Evolutionary conservation across 2,329 filamentous ascomycete species (phyloP).

Genomic region (Allantophomopsis cytisporea): DNA sequence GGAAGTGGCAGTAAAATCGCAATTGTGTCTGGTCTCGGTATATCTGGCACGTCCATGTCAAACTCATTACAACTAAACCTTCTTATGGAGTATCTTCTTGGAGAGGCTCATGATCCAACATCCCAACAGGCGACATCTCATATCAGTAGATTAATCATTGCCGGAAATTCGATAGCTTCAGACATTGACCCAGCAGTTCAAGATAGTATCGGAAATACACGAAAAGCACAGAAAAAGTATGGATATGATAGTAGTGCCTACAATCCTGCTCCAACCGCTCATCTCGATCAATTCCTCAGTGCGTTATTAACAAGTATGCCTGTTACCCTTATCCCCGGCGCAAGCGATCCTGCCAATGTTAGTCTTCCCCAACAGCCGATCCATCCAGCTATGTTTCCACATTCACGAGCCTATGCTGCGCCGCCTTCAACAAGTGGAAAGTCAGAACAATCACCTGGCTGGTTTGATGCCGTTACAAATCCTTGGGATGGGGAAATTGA

Average conservation of each 20-base stretch:
- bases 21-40: conserved; percentile 76
- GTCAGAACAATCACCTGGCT: conserved; percentile 39
- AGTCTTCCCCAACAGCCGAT: conserved; percentile 88
- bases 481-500: conserved; percentile 86
- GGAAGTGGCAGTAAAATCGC: conserved; percentile 47
- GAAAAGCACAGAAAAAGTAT: conserved; percentile 59
- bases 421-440: conserved; percentile 16
- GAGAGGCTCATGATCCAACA: conserved; percentile 53
- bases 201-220: conserved; percentile 16
- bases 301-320: conserved; percentile 75
- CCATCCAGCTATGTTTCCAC: conserved; percentile 82
- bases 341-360: conserved; percentile 74
- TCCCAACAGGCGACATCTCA: conserved; percentile 45
- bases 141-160: conserved; percentile 80
- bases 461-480: conserved; percentile 85
- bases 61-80: conserved; percentile 66
- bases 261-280: conserved; percentile 72
- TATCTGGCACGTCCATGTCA: conserved; percentile 59
- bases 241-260: conserved; percentile 86
- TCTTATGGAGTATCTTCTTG: conserved; percentile 75
- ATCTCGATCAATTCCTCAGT: conserved; percentile 72
- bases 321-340: conserved; percentile 77
- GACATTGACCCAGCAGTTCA: conserved; percentile 14
- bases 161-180: conserved; percentile 65
- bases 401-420: conserved; percentile 50